These are phyloP conservation scores for Fusarium torreyae DNA, from an alignment of 2,329 filamentous ascomycete species.

Conservation along the genomic window DNA sequence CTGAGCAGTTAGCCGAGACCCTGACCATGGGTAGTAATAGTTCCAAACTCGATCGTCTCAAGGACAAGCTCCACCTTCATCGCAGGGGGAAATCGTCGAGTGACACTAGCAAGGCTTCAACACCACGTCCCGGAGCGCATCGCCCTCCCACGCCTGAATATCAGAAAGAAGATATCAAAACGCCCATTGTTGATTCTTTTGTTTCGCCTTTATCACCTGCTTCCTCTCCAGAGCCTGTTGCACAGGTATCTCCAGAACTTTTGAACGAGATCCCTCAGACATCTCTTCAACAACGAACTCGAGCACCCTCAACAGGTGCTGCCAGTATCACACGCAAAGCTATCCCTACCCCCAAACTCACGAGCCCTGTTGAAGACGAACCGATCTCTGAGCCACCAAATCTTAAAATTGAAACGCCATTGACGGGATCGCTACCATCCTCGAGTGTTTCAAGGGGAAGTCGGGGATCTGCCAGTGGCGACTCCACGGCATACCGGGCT, in stretches of 20 bases:
- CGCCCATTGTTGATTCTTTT: conserved; percentile 55
- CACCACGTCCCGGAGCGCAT: conserved; percentile 46
- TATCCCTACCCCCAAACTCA: conserved; percentile 39
- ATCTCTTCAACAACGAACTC: conserved; percentile 20
- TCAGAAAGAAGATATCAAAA: conserved; percentile 59
- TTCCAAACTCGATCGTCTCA: conserved; percentile 54
- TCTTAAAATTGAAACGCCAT: conserved; percentile 32
- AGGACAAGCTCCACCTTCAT: conserved; percentile 51
- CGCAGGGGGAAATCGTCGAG: conserved; percentile 45
- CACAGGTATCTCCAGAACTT: conserved; percentile 57
- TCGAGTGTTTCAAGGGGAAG: conserved; percentile 29
- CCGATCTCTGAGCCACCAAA: conserved; percentile 46
- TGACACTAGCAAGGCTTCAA: conserved; percentile 43
- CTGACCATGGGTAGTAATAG: conserved; percentile 53
- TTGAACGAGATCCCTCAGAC: conserved; percentile 42
- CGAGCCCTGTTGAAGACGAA: conserved; percentile 45
- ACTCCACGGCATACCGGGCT: conserved; percentile 37
- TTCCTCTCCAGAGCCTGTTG: conserved; percentile 59
- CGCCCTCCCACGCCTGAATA: conserved; percentile 67
- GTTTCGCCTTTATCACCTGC: conserved; percentile 63
- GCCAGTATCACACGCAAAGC: conserved; percentile 48
- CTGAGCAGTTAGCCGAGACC: conserved; percentile 36
- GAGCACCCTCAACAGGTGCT: conserved; percentile 34
- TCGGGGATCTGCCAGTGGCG: conserved; percentile 39
- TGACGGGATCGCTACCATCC: conserved; percentile 44